Evolutionary conservation across 805 yeast species (phyloP), one percentile per base, ranked within the genome.

Genomic region (Lachancea dasiensis): DNA sequence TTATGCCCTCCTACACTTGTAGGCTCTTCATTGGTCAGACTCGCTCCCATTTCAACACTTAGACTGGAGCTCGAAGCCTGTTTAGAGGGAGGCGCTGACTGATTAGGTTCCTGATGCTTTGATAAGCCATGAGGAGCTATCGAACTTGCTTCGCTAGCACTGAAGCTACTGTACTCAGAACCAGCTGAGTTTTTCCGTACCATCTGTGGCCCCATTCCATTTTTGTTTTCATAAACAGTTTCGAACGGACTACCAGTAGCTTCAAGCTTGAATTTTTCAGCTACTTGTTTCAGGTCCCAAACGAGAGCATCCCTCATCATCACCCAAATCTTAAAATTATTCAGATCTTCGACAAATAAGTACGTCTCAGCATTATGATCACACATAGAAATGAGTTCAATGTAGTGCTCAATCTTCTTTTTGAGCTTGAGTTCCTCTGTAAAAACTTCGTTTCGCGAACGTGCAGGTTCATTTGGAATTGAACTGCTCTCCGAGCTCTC

Each of bases 331-430:
- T 60, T 60, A 25, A 52, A 50, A 36, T 57, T 56, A 10, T 55
- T 48, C 22, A 53, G 27, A 36, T 60, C 65, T 19, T 50, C 56
- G 14, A 60, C 51, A 35, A 45, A 47, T 2, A 54, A 41, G 46
- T 59, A 59, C 1, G 52, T 56, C 10, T 51, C 48, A 1, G 63
- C 61, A 40, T 60, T 60, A 28, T 58, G 61, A 29, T 50, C 50
- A 27, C 61, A 56, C n/a, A 51, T 50, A 6, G 52, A 38, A 13
- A 52, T 45, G 14, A 60, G 41, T 29, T 52, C 54, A n/a, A 57
- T 39, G 27, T 56, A 30, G 9, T 50, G 28, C n/a, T 53, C 47
- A 21, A 51, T 44, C 31, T 43, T 48, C 13, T 46, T 37, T 25
- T 48, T 45, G 6, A 45, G 27, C 18, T 39, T n/a, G n/a, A n/a